Evolutionary conservation across 805 yeast species (phyloP).

Genomic region (Nakazawaea ambrosiae): DNA sequence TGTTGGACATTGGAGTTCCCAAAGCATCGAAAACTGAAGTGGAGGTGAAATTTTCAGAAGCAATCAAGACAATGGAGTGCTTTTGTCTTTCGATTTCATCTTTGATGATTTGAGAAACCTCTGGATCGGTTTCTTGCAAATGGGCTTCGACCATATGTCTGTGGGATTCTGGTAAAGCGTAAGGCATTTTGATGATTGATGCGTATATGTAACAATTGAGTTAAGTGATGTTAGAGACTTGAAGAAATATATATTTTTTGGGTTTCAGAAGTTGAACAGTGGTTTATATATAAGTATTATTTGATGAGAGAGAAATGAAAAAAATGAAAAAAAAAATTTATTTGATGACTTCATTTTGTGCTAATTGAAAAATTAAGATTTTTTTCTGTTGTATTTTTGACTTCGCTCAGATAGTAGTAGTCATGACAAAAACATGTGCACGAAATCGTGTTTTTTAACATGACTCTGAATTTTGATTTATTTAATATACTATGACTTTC

Average conservation of each 20-base stretch:
- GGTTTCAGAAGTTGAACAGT: background rate
- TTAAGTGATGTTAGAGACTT: no score
- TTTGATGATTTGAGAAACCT: conserved; percentile 62
- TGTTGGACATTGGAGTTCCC: conserved; percentile 97
- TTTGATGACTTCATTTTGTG: no score
- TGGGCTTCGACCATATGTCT: conserved; percentile 58
- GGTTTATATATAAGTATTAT: background rate
- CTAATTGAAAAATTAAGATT: no score
- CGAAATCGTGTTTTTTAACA: no score
- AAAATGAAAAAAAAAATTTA: no score
- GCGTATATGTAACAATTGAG: background rate
- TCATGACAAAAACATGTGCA: no score
- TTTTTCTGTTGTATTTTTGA: no score
- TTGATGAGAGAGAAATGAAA: no score
- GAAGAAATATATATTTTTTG: no score
- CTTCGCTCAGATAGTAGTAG: no score
- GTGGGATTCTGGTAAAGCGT: conserved; percentile 65
- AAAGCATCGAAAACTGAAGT: conserved; percentile 93
- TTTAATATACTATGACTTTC: no score
- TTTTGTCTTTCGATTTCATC: conserved; percentile 89
- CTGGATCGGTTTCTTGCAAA: conserved; percentile 67
- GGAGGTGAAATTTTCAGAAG: conserved; percentile 96
- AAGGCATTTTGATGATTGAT: conserved; percentile 26
- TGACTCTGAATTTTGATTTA: no score
- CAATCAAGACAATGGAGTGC: conserved; percentile 89